Evolutionary conservation across 352 stramenopile species (phyloP), one percentile per base, ranked within the genome.

Genomic region (Chrysophaeum taylorii): DNA sequence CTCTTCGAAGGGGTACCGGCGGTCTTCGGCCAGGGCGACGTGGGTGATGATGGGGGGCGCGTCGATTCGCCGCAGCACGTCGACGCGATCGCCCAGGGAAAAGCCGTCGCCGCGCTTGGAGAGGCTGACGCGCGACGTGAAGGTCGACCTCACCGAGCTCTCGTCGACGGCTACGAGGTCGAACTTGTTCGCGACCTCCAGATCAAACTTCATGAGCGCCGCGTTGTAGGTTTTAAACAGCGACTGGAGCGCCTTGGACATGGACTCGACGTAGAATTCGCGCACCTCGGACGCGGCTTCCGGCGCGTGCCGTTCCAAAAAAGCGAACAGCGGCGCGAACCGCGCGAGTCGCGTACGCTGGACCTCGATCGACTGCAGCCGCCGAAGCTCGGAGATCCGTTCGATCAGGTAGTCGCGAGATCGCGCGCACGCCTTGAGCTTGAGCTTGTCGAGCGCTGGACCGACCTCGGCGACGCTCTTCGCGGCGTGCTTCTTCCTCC

Each of bases 181-280:
- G 1, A 92, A 85, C 50, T 89, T 81, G 4, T 86, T 85, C 4
- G 93, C 91, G 36, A 97, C 83, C 68, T 96, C 92, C 16, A 94
- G 81, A 75, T 98, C 90, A 52, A 97, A 85, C 72, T 95, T 94
- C 68, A 95, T 81, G 0, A 99, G 79, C 37, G 94, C 92, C 27
- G 86, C 84, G 77, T 97, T 89, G 78, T 99, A 99, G 25, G 92
- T 93, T 50, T 92, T 90, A 82, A 99, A 98, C 7, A 98, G 86
- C 57, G 78, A 87, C 61, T 89, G 86, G 43, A 98, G 79, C 18
- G 92, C 97, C 73, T 94, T 96, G 66, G 91, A 93, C 94, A 98
- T 98, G 18, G 82, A 93, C 68, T 97, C 92, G 0, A 93, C 87
- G 80, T 99, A 99, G 31, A 96, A 88, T 70, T 91, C 85, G 39